phyloP scores from a whole-genome alignment of 2,329 filamentous ascomycete species.

The Neurospora crassa region DNA sequence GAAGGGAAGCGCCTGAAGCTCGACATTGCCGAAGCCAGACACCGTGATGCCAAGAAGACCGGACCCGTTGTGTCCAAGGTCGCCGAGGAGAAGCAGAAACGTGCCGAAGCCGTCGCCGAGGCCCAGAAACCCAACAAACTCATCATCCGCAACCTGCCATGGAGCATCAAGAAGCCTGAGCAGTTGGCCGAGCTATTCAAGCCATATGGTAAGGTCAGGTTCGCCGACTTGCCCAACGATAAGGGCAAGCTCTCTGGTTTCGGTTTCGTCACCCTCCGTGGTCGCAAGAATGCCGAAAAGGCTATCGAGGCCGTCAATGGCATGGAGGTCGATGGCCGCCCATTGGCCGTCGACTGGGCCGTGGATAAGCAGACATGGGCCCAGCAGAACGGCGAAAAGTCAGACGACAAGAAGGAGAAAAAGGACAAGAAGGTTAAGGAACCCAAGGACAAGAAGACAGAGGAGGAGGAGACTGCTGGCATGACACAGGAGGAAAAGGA shows the following conservation, averaged over 20 bases:
- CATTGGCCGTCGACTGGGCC: constrained; percentile 91
- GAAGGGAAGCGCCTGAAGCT: constrained; percentile 75
- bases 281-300: constrained; percentile 82
- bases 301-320: constrained; percentile 81
- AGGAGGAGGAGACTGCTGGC: constrained; percentile 23
- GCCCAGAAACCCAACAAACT: constrained; percentile 59
- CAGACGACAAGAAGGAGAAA: constrained; percentile 26
- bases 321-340: constrained; percentile 78
- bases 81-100: constrained; percentile 38
- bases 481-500: constrained; percentile 30
- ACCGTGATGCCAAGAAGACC: constrained; percentile 49
- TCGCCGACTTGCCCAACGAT: constrained; percentile 71
- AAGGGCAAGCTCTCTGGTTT: constrained; percentile 75
- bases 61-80: constrained; percentile 25
- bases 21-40: constrained; percentile 78
- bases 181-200: constrained; percentile 72
- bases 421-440: constrained; percentile 32
- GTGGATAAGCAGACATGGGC: constrained; percentile 87
- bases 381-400: constrained; percentile 32
- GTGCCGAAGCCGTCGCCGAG: constrained; percentile 51
- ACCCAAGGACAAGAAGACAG: constrained; percentile 23
- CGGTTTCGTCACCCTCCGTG: constrained; percentile 82
- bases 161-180: constrained; percentile 83
- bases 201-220: constrained; percentile 87
- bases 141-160: constrained; percentile 89